Evolutionary conservation across 495 filamentous ascomycete species (phyloP).

Genomic region (Neurospora terricola): DNA sequence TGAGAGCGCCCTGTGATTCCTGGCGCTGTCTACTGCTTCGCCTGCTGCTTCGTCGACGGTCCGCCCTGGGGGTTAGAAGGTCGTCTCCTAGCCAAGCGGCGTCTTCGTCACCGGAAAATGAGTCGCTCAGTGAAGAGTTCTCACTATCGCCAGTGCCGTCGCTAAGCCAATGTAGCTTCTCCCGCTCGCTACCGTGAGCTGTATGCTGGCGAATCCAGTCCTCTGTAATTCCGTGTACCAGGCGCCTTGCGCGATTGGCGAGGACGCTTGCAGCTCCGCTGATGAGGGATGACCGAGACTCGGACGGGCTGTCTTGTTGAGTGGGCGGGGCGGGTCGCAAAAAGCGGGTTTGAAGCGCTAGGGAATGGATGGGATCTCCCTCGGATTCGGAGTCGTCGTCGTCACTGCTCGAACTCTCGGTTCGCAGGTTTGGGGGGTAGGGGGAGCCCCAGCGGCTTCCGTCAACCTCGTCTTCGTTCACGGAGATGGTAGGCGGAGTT

Average conservation of each 20-base stretch:
- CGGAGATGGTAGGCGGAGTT: conserved; percentile 34
- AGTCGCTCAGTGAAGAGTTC: conserved; percentile 53
- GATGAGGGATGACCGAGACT: conserved; percentile 31
- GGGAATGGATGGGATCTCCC: conserved; percentile 42
- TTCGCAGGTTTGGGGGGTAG: conserved; percentile 47
- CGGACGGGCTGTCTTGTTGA: conserved; percentile 22
- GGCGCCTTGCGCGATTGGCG: conserved; percentile 42
- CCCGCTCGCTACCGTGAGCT: conserved; percentile 47
- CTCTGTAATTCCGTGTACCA: conserved; percentile 56
- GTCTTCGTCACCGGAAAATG: conserved; percentile 33
- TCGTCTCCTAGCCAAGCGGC: conserved; percentile 32
- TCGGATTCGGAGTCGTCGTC: conserved; percentile 23
- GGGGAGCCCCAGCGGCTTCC: conserved; percentile 68
- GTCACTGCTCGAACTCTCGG: conserved; percentile 41
- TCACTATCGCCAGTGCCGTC: conserved; percentile 60
- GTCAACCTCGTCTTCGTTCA: conserved; percentile 29
- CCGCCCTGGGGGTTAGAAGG: conserved; percentile 29
- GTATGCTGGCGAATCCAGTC: conserved; percentile 73
- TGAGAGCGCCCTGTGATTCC: conserved; percentile 33
- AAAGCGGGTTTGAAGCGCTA: conserved; percentile 43
- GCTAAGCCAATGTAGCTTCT: conserved; percentile 63
- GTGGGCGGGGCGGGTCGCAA: conserved; percentile 36
- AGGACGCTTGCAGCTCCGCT: conserved; percentile 43
- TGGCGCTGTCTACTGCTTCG: conserved; percentile 28
- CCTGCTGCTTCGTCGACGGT: conserved; percentile 29